Evolutionary conservation across 805 yeast species (phyloP), one percentile per base, ranked within the genome.

Genomic region (Candida vartiovaarae): DNA sequence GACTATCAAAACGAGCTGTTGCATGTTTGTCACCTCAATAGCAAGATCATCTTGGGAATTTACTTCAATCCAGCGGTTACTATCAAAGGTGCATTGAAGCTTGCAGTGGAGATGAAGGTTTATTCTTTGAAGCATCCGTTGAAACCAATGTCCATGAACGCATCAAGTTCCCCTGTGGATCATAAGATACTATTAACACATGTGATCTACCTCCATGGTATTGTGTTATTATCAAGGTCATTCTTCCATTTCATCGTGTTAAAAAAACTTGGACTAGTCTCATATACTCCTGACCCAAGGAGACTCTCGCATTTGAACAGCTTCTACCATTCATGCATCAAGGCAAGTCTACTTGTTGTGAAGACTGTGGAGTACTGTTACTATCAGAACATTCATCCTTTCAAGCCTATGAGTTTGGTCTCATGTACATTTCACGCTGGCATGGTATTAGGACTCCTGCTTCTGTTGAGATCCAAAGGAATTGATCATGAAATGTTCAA

Each of bases 151-250:
- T 59, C 39, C 41, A 60, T 39, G 52, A 62, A 39, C 46, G 54
- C 42, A 46, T 61, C 43, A 35, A 38, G 53, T n/a, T 44, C 46
- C n/a, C 49, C 48, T 8, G 47, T 52, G 6, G 55, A 54, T 28
- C 53, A 54, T 38, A 46, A 45, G 36, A 42, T 38, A 23, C 50
- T 66, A 28, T 43, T 66, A 7, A 56, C 67, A 3, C 71, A 70
- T 50, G 53, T 67, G 5, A 55, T 61, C 9, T 65, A 68, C 35
- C 52, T 70, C n/a, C 61, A 60, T 46, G 67, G 66, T 0, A 60
- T 68, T 10, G 55, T 66, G 35, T 45, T 70, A 29, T 52, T 71
- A n/a, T 56, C 70, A 33, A 56, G 71, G 20, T 74, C 76, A 5
- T 70, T 69, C 44, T 67, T 67, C 53, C 63, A 67, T 50, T 66